Evolutionary conservation across 495 filamentous ascomycete species (phyloP).

Genomic region (Daldinia bambusicola): DNA sequence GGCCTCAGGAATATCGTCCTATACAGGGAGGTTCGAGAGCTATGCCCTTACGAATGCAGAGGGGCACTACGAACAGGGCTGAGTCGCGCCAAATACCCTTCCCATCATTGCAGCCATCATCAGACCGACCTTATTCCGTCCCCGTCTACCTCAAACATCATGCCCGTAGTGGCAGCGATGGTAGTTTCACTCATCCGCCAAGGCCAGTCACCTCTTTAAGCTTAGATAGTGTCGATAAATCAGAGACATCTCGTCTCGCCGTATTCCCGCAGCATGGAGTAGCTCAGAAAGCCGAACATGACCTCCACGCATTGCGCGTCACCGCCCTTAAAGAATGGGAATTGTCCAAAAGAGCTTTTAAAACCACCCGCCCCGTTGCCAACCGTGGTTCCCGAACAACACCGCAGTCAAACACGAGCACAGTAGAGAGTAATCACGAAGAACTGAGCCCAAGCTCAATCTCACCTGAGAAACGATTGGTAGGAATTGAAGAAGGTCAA

Average conservation of each 20-base stretch:
- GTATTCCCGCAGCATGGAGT: conserved; percentile 3
- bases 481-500: neutral
- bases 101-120: conserved; percentile 13
- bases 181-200: conserved; percentile 6
- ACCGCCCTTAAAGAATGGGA: neutral
- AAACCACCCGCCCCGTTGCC: conserved; percentile 21
- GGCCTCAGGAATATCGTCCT: conserved; percentile 13
- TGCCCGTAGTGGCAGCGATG: neutral
- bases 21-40: conserved; percentile 20
- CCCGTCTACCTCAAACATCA: conserved; percentile 15
- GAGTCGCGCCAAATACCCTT: conserved; percentile 13
- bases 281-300: neutral
- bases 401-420: neutral
- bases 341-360: neutral
- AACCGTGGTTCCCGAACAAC: conserved; percentile 27
- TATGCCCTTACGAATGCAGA: conserved; percentile 32
- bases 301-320: neutral
- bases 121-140: conserved; percentile 32
- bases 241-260: neutral
- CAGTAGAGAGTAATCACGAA: neutral
- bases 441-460: neutral
- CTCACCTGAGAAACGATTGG: neutral
- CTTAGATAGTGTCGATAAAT: conserved; percentile 13
- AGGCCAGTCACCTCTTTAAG: conserved; percentile 30
- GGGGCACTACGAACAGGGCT: conserved; percentile 11